These are phyloP conservation scores for Thelonectria rubi DNA, from an alignment of 2,329 filamentous ascomycete genomes.

Conservation along the genomic window DNA sequence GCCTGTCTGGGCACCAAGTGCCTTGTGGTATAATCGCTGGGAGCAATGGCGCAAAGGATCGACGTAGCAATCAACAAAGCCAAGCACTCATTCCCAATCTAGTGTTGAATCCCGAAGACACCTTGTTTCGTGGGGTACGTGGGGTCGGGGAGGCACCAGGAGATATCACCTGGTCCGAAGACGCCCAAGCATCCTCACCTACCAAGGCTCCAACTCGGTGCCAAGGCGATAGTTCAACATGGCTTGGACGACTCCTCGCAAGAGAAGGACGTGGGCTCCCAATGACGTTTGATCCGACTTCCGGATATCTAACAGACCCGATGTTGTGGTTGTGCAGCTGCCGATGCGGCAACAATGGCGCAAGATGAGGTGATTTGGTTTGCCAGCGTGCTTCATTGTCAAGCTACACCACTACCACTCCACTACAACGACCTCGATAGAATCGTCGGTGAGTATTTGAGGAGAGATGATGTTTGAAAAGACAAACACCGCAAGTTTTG, in stretches of 20 bases:
- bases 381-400: not conserved
- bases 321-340: not conserved
- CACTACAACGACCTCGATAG: not conserved
- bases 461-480: too few species aligned
- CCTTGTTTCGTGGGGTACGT: slow-evolving; percentile 3
- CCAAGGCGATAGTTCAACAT: not conserved
- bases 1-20: not conserved
- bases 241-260: not conserved
- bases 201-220: too few species aligned
- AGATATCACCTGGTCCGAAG: not conserved
- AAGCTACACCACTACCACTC: not conserved
- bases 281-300: not conserved
- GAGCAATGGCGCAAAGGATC: slow-evolving; percentile 18
- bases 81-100: not conserved
- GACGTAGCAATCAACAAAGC: slow-evolving; percentile 3
- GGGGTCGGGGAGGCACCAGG: not conserved
- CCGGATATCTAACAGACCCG: not conserved
- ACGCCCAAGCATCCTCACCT: too few species aligned
- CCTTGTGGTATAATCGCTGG: not conserved
- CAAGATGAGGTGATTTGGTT: slow-evolving; percentile 27
- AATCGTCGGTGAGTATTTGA: not conserved
- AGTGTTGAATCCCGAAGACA: not conserved
- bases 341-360: slow-evolving; percentile 14
- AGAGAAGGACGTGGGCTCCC: not conserved
- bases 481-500: too few species aligned